Evolutionary conservation across 2,329 filamentous ascomycete genomes (phyloP), one percentile per base, ranked within the genome.

Genomic region (Cryphonectria naterciae): DNA sequence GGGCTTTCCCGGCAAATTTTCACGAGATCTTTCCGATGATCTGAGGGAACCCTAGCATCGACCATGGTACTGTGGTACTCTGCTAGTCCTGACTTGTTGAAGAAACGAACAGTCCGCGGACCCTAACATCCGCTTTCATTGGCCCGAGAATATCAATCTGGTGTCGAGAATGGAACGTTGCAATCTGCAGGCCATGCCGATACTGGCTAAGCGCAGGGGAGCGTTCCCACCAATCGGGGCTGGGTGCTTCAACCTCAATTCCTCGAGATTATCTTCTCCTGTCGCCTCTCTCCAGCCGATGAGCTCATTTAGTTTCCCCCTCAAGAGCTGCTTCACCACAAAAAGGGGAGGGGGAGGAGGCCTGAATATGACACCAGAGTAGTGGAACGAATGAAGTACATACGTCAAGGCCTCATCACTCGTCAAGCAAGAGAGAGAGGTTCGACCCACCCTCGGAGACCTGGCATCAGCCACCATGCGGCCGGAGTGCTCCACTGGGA

Each of bases 131-230:
- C 39, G 28, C 52, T 43, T 32, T 70, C 65, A 70, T 72, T 72
- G 54, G 70, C 68, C 54, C 32, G 25, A 32, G 63, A 43, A 43
- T 65, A 69, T 67, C 67, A 39, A 70, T 67, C 41, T 65, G 68
- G 70, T 65, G 54, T 32, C 65, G 67, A 60, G 46, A 41, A 72
- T 72, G 70, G 70, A 72, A 72, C 70, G 68, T 67, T 72, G 68
- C 68, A 72, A 72, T 72, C 70, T 70, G 65, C 49, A 65, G 22
- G 60, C 70, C 68, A 72, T 39, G 37, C 65, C 64, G 46, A 52
- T 66, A 46, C 46, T 60, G 61, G 70, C 60, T 60, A 68, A 68
- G 65, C 39, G 63, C 65, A 61, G 46, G n/a, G 35, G 22, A 25
- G 19, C 63, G 43, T 37, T 67, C 66, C 70, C 68, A 70, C 70